Evolutionary conservation across 2,329 filamentous ascomycete genomes (phyloP).

Genomic region (Byssothecium circinans): DNA sequence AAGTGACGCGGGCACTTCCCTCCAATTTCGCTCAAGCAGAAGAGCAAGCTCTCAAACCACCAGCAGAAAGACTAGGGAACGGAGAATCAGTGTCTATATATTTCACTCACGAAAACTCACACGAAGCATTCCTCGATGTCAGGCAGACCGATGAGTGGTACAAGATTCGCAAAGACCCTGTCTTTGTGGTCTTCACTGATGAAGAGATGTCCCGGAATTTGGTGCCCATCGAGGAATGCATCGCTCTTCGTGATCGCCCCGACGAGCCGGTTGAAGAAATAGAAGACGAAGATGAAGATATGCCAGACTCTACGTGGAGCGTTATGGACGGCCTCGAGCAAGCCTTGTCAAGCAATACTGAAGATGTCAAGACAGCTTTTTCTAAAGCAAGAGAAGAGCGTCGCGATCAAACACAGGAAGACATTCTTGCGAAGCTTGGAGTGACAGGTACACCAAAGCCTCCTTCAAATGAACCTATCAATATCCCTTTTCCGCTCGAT

Average conservation of each 20-base stretch:
- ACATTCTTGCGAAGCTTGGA: conserved; percentile 39
- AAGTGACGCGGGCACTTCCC: conserved; percentile 47
- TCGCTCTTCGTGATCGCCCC: conserved; percentile 43
- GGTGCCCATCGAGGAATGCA: conserved; percentile 48
- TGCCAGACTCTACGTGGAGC: conserved; percentile 39
- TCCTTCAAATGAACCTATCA: conserved; percentile 24
- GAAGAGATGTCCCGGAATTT: conserved; percentile 42
- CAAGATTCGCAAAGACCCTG: conserved; percentile 52
- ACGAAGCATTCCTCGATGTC: conserved; percentile 51
- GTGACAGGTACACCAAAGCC: conserved; percentile 44
- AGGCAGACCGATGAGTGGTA: conserved; percentile 55
- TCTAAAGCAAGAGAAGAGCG: conserved; percentile 6
- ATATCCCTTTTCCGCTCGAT: conserved; percentile 15
- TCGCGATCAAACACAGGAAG: conserved; percentile 35
- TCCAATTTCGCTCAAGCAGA: conserved; percentile 49
- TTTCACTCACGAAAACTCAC: conserved; percentile 47
- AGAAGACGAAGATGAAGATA: conserved; percentile 35
- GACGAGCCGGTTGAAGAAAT: conserved; percentile 30
- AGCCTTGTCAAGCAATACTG: conserved; percentile 33
- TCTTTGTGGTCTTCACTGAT: conserved; percentile 51
- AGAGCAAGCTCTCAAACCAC: conserved; percentile 45
- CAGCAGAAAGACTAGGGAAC: conserved; percentile 39
- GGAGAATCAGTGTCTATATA: conserved; percentile 55
- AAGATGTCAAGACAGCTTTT: conserved; percentile 11
- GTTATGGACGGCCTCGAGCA: conserved; percentile 46